Evolutionary conservation across 2,329 filamentous ascomycete genomes (phyloP).

Genomic region (Pseudocercospora eumusae): DNA sequence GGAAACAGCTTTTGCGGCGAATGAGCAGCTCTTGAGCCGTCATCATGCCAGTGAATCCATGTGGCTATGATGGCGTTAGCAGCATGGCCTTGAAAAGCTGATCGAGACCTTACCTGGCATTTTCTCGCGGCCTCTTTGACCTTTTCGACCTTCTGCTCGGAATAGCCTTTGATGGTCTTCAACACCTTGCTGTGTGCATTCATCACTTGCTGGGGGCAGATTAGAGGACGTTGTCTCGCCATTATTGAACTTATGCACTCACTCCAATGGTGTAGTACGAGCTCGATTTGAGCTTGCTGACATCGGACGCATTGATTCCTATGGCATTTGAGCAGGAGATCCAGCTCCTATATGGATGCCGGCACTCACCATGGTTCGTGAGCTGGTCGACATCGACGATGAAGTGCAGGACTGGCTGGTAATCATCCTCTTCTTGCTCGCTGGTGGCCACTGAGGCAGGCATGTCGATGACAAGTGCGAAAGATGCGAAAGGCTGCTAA

Average conservation of each 20-base stretch:
- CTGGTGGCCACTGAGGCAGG: constrained; percentile 56
- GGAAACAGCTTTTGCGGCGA: constrained; percentile 63
- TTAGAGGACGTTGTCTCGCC: background rate
- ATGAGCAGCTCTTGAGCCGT: constrained; percentile 66
- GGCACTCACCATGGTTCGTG: constrained; percentile 60
- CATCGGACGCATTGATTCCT: constrained; percentile 66
- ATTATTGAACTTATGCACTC: constrained; percentile 30
- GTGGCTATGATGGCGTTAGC: constrained; percentile 49
- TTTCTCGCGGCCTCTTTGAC: constrained; percentile 67
- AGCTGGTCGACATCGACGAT: constrained; percentile 68
- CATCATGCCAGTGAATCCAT: constrained; percentile 59
- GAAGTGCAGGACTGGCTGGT: constrained; percentile 45
- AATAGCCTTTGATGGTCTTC: constrained; percentile 69
- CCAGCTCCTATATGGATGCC: background rate
- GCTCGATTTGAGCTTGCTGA: constrained; percentile 64
- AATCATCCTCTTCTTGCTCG: constrained; percentile 53
- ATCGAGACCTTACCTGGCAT: constrained; percentile 52
- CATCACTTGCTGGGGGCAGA: constrained; percentile 55
- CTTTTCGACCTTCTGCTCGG: constrained; percentile 70
- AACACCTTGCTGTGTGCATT: constrained; percentile 61
- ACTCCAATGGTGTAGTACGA: constrained; percentile 66
- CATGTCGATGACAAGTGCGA: constrained; percentile 42
- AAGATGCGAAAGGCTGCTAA: background rate
- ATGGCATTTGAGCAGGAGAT: constrained; percentile 1
- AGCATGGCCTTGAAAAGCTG: background rate